Evolutionary conservation across 2,329 filamentous ascomycete species (phyloP).

Genomic region (Sclerotinia glacialis): DNA sequence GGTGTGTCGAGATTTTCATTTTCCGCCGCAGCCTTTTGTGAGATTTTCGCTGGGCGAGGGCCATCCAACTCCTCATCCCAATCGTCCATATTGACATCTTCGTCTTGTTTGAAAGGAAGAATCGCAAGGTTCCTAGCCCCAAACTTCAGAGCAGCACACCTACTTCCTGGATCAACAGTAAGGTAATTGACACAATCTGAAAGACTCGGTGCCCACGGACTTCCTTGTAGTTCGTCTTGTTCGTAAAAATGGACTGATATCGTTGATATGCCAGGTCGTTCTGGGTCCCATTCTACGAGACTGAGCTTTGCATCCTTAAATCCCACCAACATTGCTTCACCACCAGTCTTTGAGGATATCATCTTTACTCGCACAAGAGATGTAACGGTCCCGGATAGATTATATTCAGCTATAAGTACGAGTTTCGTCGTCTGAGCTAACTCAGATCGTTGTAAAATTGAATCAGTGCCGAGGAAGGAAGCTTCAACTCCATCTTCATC

Average conservation of each 20-base stretch:
- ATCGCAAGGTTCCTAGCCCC: slow-evolving; percentile 86
- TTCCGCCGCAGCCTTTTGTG: slow-evolving; percentile 35
- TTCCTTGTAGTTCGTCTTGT: slow-evolving; percentile 80
- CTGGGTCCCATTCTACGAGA: slow-evolving; percentile 89
- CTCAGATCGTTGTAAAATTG: slow-evolving; percentile 59
- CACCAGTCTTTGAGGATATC: slow-evolving; percentile 70
- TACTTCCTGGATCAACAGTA: slow-evolving; percentile 83
- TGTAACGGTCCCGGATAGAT: slow-evolving; percentile 78
- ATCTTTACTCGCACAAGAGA: slow-evolving; percentile 77
- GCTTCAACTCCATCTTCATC: slow-evolving; percentile 64
- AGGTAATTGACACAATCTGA: slow-evolving; percentile 76
- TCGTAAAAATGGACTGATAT: slow-evolving; percentile 98
- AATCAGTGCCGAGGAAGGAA: slow-evolving; percentile 64
- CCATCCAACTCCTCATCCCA: slow-evolving; percentile 82
- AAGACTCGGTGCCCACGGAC: slow-evolving; percentile 76
- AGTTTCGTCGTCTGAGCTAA: slow-evolving; percentile 70
- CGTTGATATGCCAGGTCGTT: slow-evolving; percentile 74
- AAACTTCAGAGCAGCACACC: slow-evolving; percentile 94
- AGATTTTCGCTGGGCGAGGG: slow-evolving; percentile 51
- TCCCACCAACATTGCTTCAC: slow-evolving; percentile 78
- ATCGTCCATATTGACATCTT: slow-evolving; percentile 88
- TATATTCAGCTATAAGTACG: slow-evolving; percentile 79
- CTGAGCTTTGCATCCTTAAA: slow-evolving; percentile 91
- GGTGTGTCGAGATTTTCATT: slow-evolving; percentile 53
- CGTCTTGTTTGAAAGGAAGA: slow-evolving; percentile 85